Evolutionary conservation across 352 stramenopile species (phyloP), one percentile per base, ranked within the genome.

Genomic region (Globisporangium spinosum): DNA sequence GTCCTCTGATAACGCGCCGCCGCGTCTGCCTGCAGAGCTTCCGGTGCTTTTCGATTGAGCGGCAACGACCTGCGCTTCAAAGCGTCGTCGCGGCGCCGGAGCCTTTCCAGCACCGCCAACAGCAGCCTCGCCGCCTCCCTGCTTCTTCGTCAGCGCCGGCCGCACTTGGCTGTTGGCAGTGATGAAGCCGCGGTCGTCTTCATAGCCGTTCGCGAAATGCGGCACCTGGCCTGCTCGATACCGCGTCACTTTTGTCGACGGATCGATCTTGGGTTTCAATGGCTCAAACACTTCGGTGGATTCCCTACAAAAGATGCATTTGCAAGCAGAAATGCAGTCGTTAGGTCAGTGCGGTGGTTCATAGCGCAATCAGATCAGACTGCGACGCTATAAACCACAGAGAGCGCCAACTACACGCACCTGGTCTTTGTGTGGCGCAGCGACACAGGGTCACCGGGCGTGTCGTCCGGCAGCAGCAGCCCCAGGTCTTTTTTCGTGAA

Each of bases 401-500:
- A 60, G 15, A 60, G 13, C 17, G 27, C 6, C 4, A 38, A 0
- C 13, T 34, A 9, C 15, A 45, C 70, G 32, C 40, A 92, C 85
- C 73, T 89, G 47, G 75, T 88, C 23, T 79, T 77, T 13, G 89
- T 94, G 69, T 96, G 80, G 29, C 85, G 85, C 56, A 96, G 73
- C 32, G 89, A 95, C 60, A 93, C 72, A 1, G 84, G 84, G 58
- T 96, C 87, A 3, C 85, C 87, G 0, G 89, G 83, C 12, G 81
- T 79, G 72, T 94, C 85, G 64, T 96, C 89, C 22, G 87, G 89
- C 56, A 96, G 80, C 62, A 94, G 69, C 13, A 93, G 68, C 45
- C 79, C 89, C 45, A 96, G 68, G 72, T 96, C 89, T 66, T 94
- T 94, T 79, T 96, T 96, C 65, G 79, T 91, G 76, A 96, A 96